phyloP scores from a whole-genome alignment of 495 filamentous ascomycete species.

The Penicilliopsis zonata region DNA sequence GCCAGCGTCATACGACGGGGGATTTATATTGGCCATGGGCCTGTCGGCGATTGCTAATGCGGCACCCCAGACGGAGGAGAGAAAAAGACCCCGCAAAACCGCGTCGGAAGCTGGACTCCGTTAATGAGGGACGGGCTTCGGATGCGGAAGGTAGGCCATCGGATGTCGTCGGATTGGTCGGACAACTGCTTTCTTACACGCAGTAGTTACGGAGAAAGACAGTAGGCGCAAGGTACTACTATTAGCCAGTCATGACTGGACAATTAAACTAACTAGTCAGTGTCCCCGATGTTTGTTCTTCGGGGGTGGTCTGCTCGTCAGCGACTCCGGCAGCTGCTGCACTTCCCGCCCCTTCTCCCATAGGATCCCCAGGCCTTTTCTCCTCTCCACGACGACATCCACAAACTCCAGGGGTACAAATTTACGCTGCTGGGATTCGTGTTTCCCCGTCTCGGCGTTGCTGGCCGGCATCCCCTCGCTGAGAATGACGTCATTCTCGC shows the following conservation, averaged over 20 bases:
- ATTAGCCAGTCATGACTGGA: neutral
- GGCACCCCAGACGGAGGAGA: no score
- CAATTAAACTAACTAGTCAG: neutral
- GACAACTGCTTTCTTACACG: no score
- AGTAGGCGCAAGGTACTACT: no score
- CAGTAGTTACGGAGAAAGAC: no score
- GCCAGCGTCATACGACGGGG: no score
- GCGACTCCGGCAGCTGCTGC: constrained; percentile 31
- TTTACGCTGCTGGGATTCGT: constrained; percentile 10
- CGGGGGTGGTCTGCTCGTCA: constrained; percentile 19
- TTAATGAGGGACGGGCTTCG: no score
- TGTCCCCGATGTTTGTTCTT: constrained; percentile 13
- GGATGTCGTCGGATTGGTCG: no score
- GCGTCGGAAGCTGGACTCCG: no score
- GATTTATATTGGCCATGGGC: no score
- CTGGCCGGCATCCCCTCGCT: constrained; percentile 29
- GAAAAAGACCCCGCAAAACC: no score
- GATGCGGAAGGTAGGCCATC: no score
- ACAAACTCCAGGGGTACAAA: constrained; percentile 31
- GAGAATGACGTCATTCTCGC: constrained; percentile 69
- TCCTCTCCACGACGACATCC: constrained; percentile 44
- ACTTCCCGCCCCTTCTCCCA: constrained; percentile 54
- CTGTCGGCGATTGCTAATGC: no score
- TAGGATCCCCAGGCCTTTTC: constrained; percentile 43
- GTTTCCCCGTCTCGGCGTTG: constrained; percentile 6